Base-by-base conservation (phyloP, 208 protist genomes). In the Leishmania amazonensis region DNA sequence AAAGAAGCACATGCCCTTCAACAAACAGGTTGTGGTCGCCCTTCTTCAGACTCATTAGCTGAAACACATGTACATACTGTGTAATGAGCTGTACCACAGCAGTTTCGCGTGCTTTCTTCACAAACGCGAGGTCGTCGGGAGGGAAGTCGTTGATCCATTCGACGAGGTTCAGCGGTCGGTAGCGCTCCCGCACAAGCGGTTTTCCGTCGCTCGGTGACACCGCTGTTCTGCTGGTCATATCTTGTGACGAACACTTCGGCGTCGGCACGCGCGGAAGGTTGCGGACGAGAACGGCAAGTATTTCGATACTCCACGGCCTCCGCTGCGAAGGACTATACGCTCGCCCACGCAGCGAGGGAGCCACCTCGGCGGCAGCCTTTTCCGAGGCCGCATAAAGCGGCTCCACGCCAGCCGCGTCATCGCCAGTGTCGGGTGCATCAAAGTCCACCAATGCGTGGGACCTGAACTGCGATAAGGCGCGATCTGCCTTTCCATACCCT, bases 101-200 rank as follows among this genome's bases (percentile, higher is more conserved):
- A 6, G 81, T 73, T 74, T 95, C 88, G 13, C 87, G 85, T 19
- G 92, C 84, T 74, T 72, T 83, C 60, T 90, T 91, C n/a, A 97
- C n/a, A 21, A 91, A 49, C 28, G 88, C 85, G 8, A 93, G 65
- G 54, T 96, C 93, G 24, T 89, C 88, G 38, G 78, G 73, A 7
- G 90, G 74, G 54, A 97, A 96, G 64, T 83, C 78, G 77, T 92
- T 90, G 65, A 97, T 90, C 93, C 95, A 97, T 73, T 90, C 42
- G 17, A 94, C 82, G 3, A 97, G 75, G 17, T 90, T 83, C 71
- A 93, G 51, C 1, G 87, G 68, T 15, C 53, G 54, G 76, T 92
- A 93, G 49, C 88, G 91, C 54, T 84, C 57, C 42, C 88, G 70
- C 15, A 90, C 79, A 51, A 85, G 85, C 28, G 76, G 24, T 9